Percentiles rank a stretch among this genome's conserved stretches.
Conservation (phyloP, 768 basidiomycete species). For the Tricholoma matsutake region DNA sequence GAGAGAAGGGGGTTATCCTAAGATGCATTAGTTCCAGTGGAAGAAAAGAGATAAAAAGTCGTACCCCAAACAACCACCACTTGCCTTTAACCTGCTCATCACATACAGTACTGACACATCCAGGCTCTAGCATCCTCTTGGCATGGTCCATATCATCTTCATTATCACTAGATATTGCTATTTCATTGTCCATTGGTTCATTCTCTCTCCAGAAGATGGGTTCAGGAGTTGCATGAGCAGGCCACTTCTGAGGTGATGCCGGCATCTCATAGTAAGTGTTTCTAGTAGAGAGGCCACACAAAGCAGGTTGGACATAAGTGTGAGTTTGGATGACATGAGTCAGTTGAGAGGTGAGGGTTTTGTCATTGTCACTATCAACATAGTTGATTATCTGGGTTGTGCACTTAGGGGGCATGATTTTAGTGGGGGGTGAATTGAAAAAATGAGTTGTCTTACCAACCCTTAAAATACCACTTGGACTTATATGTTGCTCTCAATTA, state of each 20-base stretch:
- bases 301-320: neutral
- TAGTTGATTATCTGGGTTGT: neutral
- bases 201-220: too few species aligned
- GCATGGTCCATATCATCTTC: neutral
- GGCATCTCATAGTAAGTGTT: neutral
- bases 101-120: neutral
- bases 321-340: neutral
- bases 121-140: too few species aligned
- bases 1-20: constrained; percentile 1
- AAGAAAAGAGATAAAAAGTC: neutral
- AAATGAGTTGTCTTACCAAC: neutral
- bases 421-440: neutral
- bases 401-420: neutral
- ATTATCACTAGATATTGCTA: neutral
- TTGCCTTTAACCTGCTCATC: neutral
- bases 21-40: neutral
- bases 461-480: neutral
- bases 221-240: neutral
- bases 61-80: neutral
- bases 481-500: too few species aligned
- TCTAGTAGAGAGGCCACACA: neutral
- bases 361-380: neutral
- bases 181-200: neutral
- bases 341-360: neutral
- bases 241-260: neutral